Evolutionary conservation across 768 basidiomycete species (phyloP).

Genomic region (Terana coerulea): DNA sequence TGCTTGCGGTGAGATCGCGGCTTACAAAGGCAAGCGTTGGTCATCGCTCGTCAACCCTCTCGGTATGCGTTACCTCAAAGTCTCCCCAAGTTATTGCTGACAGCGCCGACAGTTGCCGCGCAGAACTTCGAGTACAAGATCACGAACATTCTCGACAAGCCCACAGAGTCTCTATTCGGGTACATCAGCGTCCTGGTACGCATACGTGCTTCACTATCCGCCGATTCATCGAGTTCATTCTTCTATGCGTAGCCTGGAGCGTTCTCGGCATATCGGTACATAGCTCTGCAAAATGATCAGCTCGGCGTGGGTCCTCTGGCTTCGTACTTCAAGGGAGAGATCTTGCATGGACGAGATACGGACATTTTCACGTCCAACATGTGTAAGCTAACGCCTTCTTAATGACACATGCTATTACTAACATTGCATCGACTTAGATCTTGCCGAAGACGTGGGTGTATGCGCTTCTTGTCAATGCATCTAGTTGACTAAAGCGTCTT

Average conservation of each 20-base stretch:
- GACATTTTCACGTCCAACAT: conserved; percentile 96
- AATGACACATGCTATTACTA: neutral
- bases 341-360: conserved; percentile 75
- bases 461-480: neutral
- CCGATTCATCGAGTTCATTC: neutral
- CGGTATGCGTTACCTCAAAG: conserved; percentile 39
- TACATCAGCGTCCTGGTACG: conserved; percentile 90
- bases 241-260: conserved; percentile 70
- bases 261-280: conserved; percentile 89
- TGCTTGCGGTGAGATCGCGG: conserved; percentile 96
- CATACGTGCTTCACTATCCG: neutral
- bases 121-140: conserved; percentile 97
- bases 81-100: neutral
- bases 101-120: conserved; percentile 62
- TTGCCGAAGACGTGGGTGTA: conserved; percentile 78
- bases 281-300: conserved; percentile 84
- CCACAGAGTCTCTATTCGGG: conserved; percentile 87
- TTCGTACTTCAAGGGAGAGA: conserved; percentile 97
- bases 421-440: conserved; percentile 42
- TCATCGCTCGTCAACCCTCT: conserved; percentile 76
- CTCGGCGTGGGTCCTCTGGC: conserved; percentile 83
- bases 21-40: conserved; percentile 90
- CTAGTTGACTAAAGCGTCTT: conserved; percentile 18
- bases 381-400: conserved; percentile 50
- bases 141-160: conserved; percentile 87